A percentile compares a stretch with the other conserved stretches of the same genome.
Evolutionary conservation across 495 filamentous ascomycete species (phyloP).

Genomic region (Daldinia childiae): DNA sequence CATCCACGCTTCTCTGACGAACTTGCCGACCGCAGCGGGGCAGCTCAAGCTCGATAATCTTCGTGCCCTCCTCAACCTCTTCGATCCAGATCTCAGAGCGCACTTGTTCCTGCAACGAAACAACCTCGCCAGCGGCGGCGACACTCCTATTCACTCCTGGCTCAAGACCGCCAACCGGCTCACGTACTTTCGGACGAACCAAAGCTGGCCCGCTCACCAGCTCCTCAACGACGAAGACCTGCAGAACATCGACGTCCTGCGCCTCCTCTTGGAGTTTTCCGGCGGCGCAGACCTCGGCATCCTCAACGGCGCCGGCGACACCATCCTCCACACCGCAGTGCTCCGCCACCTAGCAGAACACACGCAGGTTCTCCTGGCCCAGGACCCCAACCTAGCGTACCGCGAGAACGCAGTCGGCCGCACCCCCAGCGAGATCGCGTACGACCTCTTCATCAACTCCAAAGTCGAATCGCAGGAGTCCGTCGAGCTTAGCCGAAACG

Average conservation of each 20-base stretch:
- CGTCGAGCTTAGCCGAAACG: background rate
- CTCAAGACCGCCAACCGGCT: conserved; percentile 37
- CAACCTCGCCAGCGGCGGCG: conserved; percentile 46
- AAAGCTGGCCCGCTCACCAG: background rate
- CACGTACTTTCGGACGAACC: background rate
- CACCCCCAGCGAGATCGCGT: conserved; percentile 72
- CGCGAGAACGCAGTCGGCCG: conserved; percentile 76
- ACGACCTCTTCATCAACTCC: conserved; percentile 59
- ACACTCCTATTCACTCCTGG: conserved; percentile 55
- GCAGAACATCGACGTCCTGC: conserved; percentile 43
- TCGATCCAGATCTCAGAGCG: conserved; percentile 59
- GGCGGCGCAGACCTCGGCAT: conserved; percentile 63
- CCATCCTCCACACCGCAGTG: conserved; percentile 67
- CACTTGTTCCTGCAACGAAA: conserved; percentile 54
- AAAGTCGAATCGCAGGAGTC: conserved; percentile 19
- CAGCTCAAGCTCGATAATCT: conserved; percentile 45
- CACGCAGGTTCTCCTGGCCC: conserved; percentile 61
- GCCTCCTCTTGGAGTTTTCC: conserved; percentile 62
- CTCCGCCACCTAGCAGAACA: conserved; percentile 48
- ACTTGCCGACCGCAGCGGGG: background rate
- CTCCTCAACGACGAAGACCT: conserved; percentile 12
- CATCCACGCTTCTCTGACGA: conserved; percentile 62
- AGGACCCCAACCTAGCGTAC: conserved; percentile 65
- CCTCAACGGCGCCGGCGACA: conserved; percentile 74
- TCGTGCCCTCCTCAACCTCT: conserved; percentile 58